Evolutionary conservation across 2,329 filamentous ascomycete species (phyloP).

Genomic region (Myrmaecium sp.): DNA sequence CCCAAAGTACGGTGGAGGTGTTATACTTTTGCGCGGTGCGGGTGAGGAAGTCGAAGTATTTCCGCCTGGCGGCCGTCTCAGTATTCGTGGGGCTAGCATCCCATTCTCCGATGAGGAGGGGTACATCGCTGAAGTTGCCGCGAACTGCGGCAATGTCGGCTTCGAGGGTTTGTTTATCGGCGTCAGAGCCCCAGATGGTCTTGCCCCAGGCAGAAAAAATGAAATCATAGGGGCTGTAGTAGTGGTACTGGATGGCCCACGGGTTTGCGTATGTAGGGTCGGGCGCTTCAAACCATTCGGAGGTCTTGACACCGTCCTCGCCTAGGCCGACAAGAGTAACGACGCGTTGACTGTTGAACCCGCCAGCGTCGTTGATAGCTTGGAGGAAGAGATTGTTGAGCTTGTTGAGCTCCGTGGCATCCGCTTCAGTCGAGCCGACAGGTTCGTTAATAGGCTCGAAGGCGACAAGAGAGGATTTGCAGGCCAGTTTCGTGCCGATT

Average conservation of each 20-base stretch:
- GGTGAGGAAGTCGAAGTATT: constrained; percentile 38
- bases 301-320: constrained; percentile 36
- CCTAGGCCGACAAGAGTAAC: constrained; percentile 37
- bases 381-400: constrained; percentile 40
- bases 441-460: constrained; percentile 46
- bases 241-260: constrained; percentile 45
- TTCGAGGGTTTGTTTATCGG: constrained; percentile 33
- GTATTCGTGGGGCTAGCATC: constrained; percentile 32
- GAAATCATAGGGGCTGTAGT: constrained; percentile 36
- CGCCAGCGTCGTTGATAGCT: constrained; percentile 36
- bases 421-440: constrained; percentile 32
- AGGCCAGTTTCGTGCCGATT: constrained; percentile 36
- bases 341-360: constrained; percentile 37
- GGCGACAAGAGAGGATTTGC: constrained; percentile 36
- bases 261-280: constrained; percentile 33
- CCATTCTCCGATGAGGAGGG: constrained; percentile 42
- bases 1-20: constrained; percentile 39
- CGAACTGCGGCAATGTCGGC: constrained; percentile 35
- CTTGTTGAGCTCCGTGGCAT: constrained; percentile 36
- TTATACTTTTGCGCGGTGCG: constrained; percentile 32
- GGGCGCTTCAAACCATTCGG: constrained; percentile 35
- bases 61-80: constrained; percentile 40
- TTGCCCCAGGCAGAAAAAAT: constrained; percentile 36
- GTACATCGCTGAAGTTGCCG: constrained; percentile 37
- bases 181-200: constrained; percentile 40